Conservation (phyloP, 805 yeast species). For the Lachancea dasiensis region DNA sequence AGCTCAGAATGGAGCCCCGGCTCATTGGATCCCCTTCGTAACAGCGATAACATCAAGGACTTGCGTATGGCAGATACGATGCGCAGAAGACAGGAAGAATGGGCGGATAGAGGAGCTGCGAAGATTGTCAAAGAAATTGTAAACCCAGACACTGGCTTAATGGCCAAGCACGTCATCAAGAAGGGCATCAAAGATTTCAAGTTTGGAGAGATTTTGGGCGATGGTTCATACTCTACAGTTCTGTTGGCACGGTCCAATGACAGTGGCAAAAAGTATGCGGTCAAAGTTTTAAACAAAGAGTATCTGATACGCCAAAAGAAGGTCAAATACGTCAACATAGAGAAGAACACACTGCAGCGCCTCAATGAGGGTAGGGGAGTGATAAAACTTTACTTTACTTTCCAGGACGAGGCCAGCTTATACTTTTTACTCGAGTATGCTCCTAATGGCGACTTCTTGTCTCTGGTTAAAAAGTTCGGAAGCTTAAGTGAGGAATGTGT, state of each 20-base stretch:
- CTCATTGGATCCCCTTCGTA: not conserved
- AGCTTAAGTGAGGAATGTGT: constrained; percentile 65
- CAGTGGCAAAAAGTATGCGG: constrained; percentile 70
- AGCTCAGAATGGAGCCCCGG: constrained; percentile 4
- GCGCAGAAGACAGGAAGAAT: constrained; percentile 35
- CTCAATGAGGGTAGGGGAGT: constrained; percentile 56
- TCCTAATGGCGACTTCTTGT: constrained; percentile 67
- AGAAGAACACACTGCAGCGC: constrained; percentile 71
- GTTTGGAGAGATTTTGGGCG: constrained; percentile 85
- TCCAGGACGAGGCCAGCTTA: constrained; percentile 67
- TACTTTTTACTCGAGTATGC: constrained; percentile 78
- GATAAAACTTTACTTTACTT: constrained; percentile 66
- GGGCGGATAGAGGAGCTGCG: constrained; percentile 60
- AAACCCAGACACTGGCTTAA: constrained; percentile 44
- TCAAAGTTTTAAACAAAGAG: constrained; percentile 67
- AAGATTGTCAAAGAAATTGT: constrained; percentile 40
- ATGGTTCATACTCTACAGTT: constrained; percentile 94
- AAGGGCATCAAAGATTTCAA: constrained; percentile 75
- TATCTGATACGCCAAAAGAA: constrained; percentile 77
- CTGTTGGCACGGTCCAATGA: constrained; percentile 75
- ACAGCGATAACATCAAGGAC: constrained; percentile 5
- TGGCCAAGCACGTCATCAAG: constrained; percentile 44
- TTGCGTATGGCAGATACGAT: constrained; percentile 11
- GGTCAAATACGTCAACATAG: constrained; percentile 79
- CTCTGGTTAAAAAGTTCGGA: constrained; percentile 63